These are phyloP conservation scores for Hymenoscyphus repandus DNA, from an alignment of 2,329 filamentous ascomycete genomes.

Conservation along the genomic window DNA sequence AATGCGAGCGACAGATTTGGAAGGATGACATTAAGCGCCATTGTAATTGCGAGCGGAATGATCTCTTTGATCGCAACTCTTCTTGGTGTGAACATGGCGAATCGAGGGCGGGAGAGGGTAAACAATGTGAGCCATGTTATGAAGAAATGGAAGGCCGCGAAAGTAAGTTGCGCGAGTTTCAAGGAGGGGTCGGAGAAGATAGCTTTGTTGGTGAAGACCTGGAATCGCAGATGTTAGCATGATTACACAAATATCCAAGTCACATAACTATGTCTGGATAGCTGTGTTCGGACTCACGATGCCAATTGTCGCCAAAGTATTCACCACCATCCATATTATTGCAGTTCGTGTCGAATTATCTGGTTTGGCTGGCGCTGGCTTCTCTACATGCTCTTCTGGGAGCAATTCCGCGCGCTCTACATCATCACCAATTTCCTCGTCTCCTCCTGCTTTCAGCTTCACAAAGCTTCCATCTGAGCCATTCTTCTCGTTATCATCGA, in stretches of 20 bases:
- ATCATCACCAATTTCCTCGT: constrained; percentile 36
- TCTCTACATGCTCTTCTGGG: constrained; percentile 29
- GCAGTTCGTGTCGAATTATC: constrained; percentile 35
- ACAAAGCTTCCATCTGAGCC: constrained; percentile 21
- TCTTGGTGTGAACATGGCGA: constrained; percentile 55
- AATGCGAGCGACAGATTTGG: constrained; percentile 64
- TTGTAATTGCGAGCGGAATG: constrained; percentile 59
- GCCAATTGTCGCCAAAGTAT: constrained; percentile 57
- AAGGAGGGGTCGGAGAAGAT: constrained; percentile 61
- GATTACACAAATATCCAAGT: too few relatives aligned
- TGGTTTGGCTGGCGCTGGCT: constrained; percentile 25
- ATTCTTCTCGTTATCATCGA: constrained; percentile 27
- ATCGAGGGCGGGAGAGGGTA: constrained; percentile 50
- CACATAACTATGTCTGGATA: too few relatives aligned
- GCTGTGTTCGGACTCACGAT: constrained; percentile 42
- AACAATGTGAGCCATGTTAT: constrained; percentile 61
- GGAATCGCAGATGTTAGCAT: not conserved
- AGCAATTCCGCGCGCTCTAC: constrained; percentile 40
- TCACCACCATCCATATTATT: constrained; percentile 53
- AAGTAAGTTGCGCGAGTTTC: constrained; percentile 58
- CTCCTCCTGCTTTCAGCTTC: constrained; percentile 26
- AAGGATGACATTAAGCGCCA: constrained; percentile 65
- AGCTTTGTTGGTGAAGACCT: constrained; percentile 62
- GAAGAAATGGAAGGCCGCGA: constrained; percentile 64
- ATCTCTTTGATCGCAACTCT: constrained; percentile 50